These are phyloP conservation scores for Teunomyces lycoperdinae DNA, from an alignment of 805 yeast species.

Conservation along the genomic window DNA sequence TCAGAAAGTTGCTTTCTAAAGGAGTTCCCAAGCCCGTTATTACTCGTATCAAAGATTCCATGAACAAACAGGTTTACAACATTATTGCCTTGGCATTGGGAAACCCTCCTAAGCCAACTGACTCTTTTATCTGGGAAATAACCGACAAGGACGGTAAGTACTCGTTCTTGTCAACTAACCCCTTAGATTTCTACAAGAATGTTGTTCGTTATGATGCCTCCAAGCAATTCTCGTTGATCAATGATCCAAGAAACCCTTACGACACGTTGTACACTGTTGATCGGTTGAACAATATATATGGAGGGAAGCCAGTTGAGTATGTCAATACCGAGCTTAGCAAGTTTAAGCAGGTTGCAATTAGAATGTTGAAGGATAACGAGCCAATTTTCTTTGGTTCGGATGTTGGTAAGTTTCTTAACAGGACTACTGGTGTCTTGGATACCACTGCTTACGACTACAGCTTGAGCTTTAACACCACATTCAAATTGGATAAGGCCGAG, in stretches of 20 bases:
- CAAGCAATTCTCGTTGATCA: slow-evolving; percentile 61
- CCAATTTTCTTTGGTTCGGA: slow-evolving; percentile 88
- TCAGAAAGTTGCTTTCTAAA: slow-evolving; percentile 51
- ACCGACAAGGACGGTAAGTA: slow-evolving; percentile 67
- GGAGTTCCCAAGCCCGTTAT: slow-evolving; percentile 41
- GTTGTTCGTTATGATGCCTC: slow-evolving; percentile 52
- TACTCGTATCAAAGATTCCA: slow-evolving; percentile 27
- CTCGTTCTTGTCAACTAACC: slow-evolving; percentile 54
- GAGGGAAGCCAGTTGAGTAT: slow-evolving; percentile 68
- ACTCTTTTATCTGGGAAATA: slow-evolving; percentile 71
- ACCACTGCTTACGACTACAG: slow-evolving; percentile 64
- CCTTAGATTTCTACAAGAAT: slow-evolving; percentile 58
- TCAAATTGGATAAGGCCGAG: slow-evolving; percentile 57
- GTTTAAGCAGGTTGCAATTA: slow-evolving; percentile 60
- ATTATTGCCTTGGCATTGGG: slow-evolving; percentile 70
- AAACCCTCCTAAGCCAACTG: slow-evolving; percentile 71
- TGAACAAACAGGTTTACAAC: slow-evolving; percentile 63
- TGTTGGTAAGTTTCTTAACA: slow-evolving; percentile 75
- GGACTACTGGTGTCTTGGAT: slow-evolving; percentile 69
- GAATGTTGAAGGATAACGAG: slow-evolving; percentile 67
- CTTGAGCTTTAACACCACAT: slow-evolving; percentile 51
- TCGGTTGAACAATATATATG: slow-evolving; percentile 68
- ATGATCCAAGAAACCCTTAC: slow-evolving; percentile 79
- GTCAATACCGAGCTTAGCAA: slow-evolving; percentile 62
- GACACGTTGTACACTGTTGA: slow-evolving; percentile 66